Evolutionary conservation across 73 alveolate species (phyloP).

Genomic region (Tetrahymena thermophila): DNA sequence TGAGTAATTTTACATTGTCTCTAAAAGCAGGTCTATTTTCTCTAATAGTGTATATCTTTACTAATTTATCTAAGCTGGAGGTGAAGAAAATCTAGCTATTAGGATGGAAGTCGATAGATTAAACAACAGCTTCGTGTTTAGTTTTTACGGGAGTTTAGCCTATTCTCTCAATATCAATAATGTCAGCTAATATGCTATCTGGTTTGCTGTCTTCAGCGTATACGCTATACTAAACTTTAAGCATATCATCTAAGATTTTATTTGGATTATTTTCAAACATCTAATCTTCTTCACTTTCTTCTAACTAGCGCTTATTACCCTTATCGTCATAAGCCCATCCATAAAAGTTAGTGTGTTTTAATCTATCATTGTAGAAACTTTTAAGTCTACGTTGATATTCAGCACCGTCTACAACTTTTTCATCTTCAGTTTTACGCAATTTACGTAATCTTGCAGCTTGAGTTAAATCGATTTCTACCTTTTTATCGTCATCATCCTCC

Average conservation of each 20-base stretch:
- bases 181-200: neutral
- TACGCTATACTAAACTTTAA: neutral
- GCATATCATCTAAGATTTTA: slow-evolving; percentile 4
- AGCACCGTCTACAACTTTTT: slow-evolving; percentile 13
- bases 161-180: slow-evolving; percentile 23
- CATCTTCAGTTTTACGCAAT: slow-evolving; percentile 21
- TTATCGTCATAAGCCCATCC: slow-evolving; percentile 22
- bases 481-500: slow-evolving; percentile 31
- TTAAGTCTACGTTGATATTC: slow-evolving; percentile 27
- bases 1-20: neutral
- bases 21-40: neutral
- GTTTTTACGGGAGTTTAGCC: neutral
- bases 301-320: neutral
- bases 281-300: neutral
- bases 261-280: neutral
- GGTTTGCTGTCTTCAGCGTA: neutral
- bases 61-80: neutral
- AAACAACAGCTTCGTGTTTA: neutral
- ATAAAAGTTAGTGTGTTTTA: neutral
- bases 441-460: slow-evolving; percentile 36
- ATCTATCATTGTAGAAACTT: slow-evolving; percentile 14
- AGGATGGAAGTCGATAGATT: neutral
- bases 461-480: slow-evolving; percentile 16
- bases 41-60: neutral
- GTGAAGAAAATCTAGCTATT: neutral